phyloP scores from a whole-genome alignment of 2,329 filamentous ascomycete species.

The Fusarium sp. region DNA sequence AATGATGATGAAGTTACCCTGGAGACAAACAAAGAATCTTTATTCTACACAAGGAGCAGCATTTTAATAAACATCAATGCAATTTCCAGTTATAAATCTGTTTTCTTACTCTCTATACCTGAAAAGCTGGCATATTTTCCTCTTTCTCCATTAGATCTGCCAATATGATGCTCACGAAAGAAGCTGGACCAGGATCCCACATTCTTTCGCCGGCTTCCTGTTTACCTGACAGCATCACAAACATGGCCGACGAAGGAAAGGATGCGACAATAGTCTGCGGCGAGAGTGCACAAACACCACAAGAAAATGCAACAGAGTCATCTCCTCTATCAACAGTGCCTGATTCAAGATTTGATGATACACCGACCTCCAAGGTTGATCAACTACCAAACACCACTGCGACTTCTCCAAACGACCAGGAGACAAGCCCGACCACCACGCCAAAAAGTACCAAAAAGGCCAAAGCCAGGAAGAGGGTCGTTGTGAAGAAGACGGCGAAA shows the following conservation, averaged over 20 bases:
- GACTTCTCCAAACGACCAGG: constrained; percentile 15
- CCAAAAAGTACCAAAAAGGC: neutral
- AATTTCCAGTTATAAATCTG: neutral
- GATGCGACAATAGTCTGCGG: constrained; percentile 1
- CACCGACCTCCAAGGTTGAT: neutral
- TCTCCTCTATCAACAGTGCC: constrained; percentile 32
- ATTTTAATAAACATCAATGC: neutral
- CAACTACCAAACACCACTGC: constrained; percentile 18
- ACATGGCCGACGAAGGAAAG: constrained; percentile 9
- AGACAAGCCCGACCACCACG: constrained; percentile 1
- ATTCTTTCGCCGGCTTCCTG: too few relatives aligned
- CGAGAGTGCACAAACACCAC: neutral
- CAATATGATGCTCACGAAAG: neutral
- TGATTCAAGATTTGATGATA: constrained; percentile 7
- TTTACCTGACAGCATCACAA: neutral
- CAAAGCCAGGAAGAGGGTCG: constrained; percentile 42
- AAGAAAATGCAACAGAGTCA: neutral
- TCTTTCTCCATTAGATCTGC: neutral
- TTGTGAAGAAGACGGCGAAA: constrained; percentile 39
- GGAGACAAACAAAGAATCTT: neutral
- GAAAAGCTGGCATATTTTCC: too few relatives aligned
- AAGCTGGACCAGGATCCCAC: neutral
- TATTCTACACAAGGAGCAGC: neutral
- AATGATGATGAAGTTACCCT: constrained; percentile 19
- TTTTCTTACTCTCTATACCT: neutral